phyloP scores from a whole-genome alignment of 1,284 basidiomycete species.

The Pyrrhoderma lamaoense region DNA sequence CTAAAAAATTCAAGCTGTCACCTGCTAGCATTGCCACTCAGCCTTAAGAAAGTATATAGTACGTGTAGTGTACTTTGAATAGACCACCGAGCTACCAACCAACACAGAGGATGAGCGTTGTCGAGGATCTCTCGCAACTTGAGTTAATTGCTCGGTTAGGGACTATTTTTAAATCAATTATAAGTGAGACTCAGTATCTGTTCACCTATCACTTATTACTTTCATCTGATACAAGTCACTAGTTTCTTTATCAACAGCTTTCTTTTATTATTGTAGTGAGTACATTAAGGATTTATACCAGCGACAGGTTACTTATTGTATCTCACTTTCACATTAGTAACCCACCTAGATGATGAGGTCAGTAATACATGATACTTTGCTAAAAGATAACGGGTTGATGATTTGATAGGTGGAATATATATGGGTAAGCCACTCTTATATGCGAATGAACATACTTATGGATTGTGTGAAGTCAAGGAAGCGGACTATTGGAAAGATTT shows the following conservation, averaged over 20 bases:
- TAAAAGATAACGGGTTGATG: background rate
- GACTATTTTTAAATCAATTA: background rate
- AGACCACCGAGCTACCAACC: too few species aligned
- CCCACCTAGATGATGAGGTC: slow-evolving; percentile 5
- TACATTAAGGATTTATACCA: background rate
- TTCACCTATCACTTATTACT: background rate
- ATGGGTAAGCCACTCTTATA: background rate
- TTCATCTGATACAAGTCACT: background rate
- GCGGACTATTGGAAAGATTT: slow-evolving; percentile 2
- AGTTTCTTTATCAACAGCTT: background rate
- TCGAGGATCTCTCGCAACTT: background rate
- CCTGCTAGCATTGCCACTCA: too few species aligned
- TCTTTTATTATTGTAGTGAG: slow-evolving; percentile 5
- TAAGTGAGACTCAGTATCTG: background rate
- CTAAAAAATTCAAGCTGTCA: too few species aligned
- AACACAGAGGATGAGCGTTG: too few species aligned
- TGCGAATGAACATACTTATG: background rate
- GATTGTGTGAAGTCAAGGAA: background rate
- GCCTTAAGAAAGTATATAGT: too few species aligned
- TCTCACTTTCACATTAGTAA: background rate
- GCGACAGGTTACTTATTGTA: background rate
- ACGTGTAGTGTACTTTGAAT: too few species aligned
- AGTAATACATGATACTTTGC: background rate
- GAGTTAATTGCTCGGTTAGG: background rate
- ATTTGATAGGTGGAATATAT: slow-evolving; percentile 7